Evolutionary conservation across 371 early-diverging fungal species (phyloP).

Genomic region (Mortierella sp.): DNA sequence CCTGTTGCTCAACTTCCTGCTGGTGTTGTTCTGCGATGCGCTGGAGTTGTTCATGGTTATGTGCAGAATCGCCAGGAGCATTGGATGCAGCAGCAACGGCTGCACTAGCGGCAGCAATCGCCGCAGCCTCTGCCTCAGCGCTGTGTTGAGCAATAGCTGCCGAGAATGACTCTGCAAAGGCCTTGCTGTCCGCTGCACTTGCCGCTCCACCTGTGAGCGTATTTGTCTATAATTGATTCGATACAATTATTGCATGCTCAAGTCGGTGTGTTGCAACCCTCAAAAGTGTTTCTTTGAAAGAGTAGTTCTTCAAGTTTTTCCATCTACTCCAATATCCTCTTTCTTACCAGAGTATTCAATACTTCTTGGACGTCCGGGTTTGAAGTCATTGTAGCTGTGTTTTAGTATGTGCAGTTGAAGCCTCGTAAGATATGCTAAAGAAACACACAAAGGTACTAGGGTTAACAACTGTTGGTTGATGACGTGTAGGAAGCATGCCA

Average conservation of each 20-base stretch:
- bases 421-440: background rate
- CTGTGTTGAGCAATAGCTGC: constrained; percentile 33
- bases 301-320: background rate
- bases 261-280: background rate
- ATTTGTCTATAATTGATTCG: constrained; percentile 7
- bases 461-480: background rate
- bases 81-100: constrained; percentile 15
- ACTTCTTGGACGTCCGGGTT: constrained; percentile 42
- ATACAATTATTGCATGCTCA: background rate
- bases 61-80: background rate
- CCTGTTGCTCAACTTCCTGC: constrained; percentile 22
- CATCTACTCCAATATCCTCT: background rate
- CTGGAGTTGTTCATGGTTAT: constrained; percentile 30
- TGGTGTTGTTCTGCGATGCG: constrained; percentile 39
- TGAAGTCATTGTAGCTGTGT: constrained; percentile 15
- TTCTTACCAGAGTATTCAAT: constrained; percentile 40
- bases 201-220: constrained; percentile 3
- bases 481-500: background rate
- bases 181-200: background rate
- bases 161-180: constrained; percentile 29
- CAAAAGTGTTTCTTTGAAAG: background rate
- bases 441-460: background rate
- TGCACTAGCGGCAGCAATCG: constrained; percentile 8
- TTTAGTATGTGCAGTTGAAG: background rate
- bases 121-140: constrained; percentile 11